Percentiles rank a stretch among this genome's conserved stretches.
Conservation (phyloP, 306 rosid genomes). For the Ochetophila trinervis region DNA sequence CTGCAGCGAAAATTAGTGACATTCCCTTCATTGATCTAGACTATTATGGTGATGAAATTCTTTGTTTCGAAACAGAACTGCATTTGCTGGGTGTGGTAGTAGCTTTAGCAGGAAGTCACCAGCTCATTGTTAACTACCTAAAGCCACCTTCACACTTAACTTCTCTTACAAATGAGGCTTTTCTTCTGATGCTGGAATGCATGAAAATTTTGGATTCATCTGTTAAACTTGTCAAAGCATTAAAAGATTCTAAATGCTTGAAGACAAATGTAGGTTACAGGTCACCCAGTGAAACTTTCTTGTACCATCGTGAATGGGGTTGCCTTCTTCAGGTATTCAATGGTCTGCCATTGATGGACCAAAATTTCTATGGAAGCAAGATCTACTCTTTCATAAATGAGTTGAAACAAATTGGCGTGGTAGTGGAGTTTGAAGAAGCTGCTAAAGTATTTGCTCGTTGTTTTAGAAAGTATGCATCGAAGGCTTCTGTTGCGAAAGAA, state of each 20-base stretch:
- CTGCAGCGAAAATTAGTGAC: constrained; percentile 50
- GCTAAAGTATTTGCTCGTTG: constrained; percentile 26
- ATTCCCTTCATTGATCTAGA: constrained; percentile 59
- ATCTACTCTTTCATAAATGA: constrained; percentile 28
- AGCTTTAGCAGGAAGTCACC: constrained; percentile 26
- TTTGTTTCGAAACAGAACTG: constrained; percentile 43
- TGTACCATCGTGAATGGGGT: constrained; percentile 54
- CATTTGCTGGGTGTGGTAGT: constrained; percentile 57
- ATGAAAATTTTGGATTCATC: not conserved
- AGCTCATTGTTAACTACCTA: constrained; percentile 45
- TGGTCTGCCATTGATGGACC: constrained; percentile 51
- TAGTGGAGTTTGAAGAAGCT: constrained; percentile 55
- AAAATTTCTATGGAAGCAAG: constrained; percentile 36
- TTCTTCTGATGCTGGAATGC: constrained; percentile 48
- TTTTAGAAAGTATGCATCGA: constrained; percentile 38
- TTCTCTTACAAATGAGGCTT: constrained; percentile 37
- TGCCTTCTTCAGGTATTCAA: constrained; percentile 53
- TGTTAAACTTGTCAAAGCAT: constrained; percentile 20
- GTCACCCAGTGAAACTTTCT: constrained; percentile 47
- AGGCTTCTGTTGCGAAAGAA: constrained; percentile 29
- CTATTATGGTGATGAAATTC: constrained; percentile 50
- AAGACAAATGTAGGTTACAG: constrained; percentile 58
- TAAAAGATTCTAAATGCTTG: constrained; percentile 36
- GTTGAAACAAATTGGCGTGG: constrained; percentile 46
- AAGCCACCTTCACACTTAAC: constrained; percentile 39